Evolutionary conservation across 78 protist genomes (phyloP).

Genomic region (Cavenderia fasciculata): DNA sequence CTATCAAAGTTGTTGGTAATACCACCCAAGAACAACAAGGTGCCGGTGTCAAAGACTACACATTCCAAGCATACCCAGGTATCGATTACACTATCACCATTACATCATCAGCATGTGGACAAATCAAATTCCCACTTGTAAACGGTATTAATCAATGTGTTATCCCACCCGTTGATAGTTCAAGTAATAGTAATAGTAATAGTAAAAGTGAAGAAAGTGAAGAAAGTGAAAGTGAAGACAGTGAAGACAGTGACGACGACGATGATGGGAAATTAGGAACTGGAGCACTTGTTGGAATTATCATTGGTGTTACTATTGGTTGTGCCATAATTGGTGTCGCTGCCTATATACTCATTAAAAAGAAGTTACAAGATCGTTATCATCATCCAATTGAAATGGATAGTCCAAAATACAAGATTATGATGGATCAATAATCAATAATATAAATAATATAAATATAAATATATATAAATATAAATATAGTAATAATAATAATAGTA

Average conservation of each 20-base stretch:
- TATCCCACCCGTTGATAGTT: not conserved
- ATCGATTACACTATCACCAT: not conserved
- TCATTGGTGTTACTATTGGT: constrained; percentile 13
- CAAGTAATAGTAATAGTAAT: not conserved
- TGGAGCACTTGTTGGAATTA: constrained; percentile 10
- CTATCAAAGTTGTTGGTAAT: no score
- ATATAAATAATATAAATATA: no score
- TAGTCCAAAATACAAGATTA: constrained; percentile 12
- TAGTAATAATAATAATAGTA: no score
- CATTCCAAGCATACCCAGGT: no score
- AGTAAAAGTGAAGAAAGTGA: not conserved
- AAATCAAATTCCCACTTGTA: not conserved
- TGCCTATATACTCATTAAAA: not conserved
- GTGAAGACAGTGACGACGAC: no score
- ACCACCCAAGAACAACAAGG: no score
- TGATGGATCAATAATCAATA: constrained; percentile 35
- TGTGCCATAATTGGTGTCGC: not conserved
- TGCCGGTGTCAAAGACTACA: no score
- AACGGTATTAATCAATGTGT: not conserved
- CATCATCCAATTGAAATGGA: constrained; percentile 27
- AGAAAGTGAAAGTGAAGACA: no score
- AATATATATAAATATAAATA: no score
- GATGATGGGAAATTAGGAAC: no score
- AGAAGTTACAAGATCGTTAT: not conserved
- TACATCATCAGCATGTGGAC: not conserved